Conservation (phyloP, 2,329 filamentous ascomycete species). For the Stylonectria norvegica region DNA sequence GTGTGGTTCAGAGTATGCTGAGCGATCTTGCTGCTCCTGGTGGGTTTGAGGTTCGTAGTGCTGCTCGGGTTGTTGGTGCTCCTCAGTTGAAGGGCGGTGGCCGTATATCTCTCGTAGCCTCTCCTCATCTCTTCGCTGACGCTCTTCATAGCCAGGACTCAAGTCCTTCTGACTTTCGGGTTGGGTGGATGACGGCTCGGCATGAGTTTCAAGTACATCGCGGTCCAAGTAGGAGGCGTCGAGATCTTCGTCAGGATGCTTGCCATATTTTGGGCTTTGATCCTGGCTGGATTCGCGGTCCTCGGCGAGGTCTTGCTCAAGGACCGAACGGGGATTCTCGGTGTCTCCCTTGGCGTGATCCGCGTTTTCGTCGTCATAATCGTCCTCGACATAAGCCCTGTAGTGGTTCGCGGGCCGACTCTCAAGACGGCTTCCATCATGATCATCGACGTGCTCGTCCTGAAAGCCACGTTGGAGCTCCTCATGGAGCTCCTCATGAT, state of each 20-base stretch:
- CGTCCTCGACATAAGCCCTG: too few species aligned
- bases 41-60: not conserved
- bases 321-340: too few species aligned
- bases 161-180: conserved; percentile 8
- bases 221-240: conserved; percentile 19
- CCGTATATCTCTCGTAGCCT: conserved; percentile 52
- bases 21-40: conserved; percentile 5
- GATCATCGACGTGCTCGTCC: not conserved
- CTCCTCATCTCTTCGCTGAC: conserved; percentile 45
- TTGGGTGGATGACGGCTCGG: conserved; percentile 9
- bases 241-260: conserved; percentile 8
- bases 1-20: too few species aligned
- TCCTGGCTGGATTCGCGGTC: too few species aligned
- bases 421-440: not conserved
- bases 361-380: too few species aligned
- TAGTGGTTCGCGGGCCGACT: too few species aligned
- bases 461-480: not conserved
- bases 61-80: not conserved
- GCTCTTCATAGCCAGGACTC: conserved; percentile 29
- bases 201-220: conserved; percentile 1
- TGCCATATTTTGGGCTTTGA: conserved; percentile 1
- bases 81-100: conserved; percentile 4
- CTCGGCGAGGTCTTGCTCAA: too few species aligned
- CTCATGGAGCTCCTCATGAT: conserved; percentile 1
- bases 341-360: too few species aligned